Evolutionary conservation across 345 rosid species (phyloP), one percentile per base, ranked within the genome.

Genomic region (Isatis tinctoria): DNA sequence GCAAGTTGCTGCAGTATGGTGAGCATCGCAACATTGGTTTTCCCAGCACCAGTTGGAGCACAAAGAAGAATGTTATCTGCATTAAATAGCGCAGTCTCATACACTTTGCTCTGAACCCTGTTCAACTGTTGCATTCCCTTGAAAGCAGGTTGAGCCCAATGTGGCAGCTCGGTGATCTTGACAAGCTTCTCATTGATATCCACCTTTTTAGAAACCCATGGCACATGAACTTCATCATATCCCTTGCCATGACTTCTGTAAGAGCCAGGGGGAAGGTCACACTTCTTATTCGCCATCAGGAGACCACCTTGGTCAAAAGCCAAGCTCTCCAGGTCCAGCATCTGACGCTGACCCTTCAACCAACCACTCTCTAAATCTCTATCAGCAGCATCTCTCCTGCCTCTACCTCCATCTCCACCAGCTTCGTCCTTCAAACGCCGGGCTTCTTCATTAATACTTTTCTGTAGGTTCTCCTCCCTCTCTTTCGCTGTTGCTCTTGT

Each of bases 11-110:
- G 97, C 79, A 95, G 92, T 75, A 95, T 95, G 81, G 99, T 87
- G 61, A 95, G 93, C 51, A 95, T 89, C 1, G 97, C 99, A 72
- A 95, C 99, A 73, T 92, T 95, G 48, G 99, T 95, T 81, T 95
- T 92, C 39, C 99, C 99, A 12, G 99, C 96, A 13, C 99, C 99
- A 37, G 97, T 95, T 10, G 99, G 99, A 45, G 99, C 99, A 83
- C 99, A 95, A 57, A 95, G 74, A 57, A 95, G 96, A 72, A 95
- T 73, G 65, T 95, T 92, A 33, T 95, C 96, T 12, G 97, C 88
- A 53, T 78, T 51, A 70, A 83, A 85, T 20, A 92, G 82, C 1
- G 99, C 99, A 72, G 97, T 86, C 28, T 92, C 84, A 49, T 88
- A 95, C 41, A 95, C 97, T 82, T 78, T 88, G 83, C 97, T 92